Base-by-base conservation (phyloP, 768 basidiomycete genomes). In the Hemileccinum rubropunctum region DNA sequence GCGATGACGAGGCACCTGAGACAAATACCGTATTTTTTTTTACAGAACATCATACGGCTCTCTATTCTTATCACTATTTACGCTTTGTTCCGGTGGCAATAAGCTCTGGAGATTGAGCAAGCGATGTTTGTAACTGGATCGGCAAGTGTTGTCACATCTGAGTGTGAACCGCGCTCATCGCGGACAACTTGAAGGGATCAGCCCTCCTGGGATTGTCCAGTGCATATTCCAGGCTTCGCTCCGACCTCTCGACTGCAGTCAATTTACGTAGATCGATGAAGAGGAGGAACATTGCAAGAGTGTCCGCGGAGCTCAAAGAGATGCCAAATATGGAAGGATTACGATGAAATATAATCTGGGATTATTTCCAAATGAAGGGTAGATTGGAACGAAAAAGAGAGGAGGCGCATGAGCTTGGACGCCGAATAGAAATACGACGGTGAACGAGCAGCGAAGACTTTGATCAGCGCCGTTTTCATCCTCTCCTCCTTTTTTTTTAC, bases 401-500 rank as follows among this genome's bases (percentile, higher is more conserved):
- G 10, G 53, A 41, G 54, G 40, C 39, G 34, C 27, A 47, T 34
- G 42, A 47, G 47, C 51, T 4, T 60, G 61, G 51, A 55, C 48
- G 59, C 54, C 56, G 63, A 63, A 65, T 65, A 66, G 68, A 58
- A 70, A 66, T 66, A 68, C 58, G 56, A 60, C 62, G 62, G 62
- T 60, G 42, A 55, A 59, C 59, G 59, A 63, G 56, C 59, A 58
- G 51, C 59, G 42, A n/a, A 65, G 53, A 53, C 60, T 55, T 62
- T 64, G 57, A 68, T 68, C 68, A 60, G 61, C 68, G 51, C 66
- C 61, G 63, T 62, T 62, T 59, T 61, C 57, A 56, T 60, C 59
- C 59, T 59, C 60, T 61, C 57, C 50, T 62, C 54, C 32, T 42
- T 50, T 56, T 66, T 71, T 77, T 77, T 82, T 78, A 82, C 81